These are phyloP conservation scores for Trichaptum fuscoviolaceum DNA, from an alignment of 768 basidiomycete species.

Conservation along the genomic window DNA sequence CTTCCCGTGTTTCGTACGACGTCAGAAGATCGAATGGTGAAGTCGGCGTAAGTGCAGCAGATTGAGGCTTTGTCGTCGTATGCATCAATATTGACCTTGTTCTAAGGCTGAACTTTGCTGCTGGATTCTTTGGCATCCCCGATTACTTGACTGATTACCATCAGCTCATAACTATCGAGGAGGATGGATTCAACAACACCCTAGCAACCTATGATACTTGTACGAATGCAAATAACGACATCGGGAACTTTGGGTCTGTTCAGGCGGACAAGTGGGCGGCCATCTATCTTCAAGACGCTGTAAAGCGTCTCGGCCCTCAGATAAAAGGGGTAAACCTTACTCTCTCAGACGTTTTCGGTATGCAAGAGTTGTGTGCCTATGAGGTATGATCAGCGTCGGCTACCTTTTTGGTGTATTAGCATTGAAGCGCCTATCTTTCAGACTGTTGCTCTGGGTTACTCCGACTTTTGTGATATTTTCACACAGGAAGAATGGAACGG, in stretches of 20 bases:
- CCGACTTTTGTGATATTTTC: slow-evolving; percentile 45
- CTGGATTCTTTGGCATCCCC: slow-evolving; percentile 45
- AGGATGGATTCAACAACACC: slow-evolving; percentile 40
- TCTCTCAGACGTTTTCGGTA: slow-evolving; percentile 23
- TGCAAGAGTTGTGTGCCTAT: slow-evolving; percentile 37
- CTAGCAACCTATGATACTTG: slow-evolving; percentile 36
- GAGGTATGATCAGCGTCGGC: slow-evolving; percentile 23
- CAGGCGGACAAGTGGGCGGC: slow-evolving; percentile 30
- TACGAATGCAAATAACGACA: slow-evolving; percentile 24
- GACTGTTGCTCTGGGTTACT: slow-evolving; percentile 48
- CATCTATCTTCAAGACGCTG: slow-evolving; percentile 34
- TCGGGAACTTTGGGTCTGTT: slow-evolving; percentile 19
- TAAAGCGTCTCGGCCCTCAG: slow-evolving; percentile 26
- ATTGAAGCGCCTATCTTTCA: slow-evolving; percentile 10
- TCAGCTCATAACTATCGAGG: slow-evolving; percentile 43
- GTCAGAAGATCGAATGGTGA: slow-evolving; percentile 33
- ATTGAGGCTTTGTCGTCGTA: slow-evolving; percentile 12
- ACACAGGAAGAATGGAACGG: slow-evolving; percentile 48
- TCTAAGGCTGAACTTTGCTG: slow-evolving; percentile 39
- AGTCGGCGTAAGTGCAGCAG: slow-evolving; percentile 23
- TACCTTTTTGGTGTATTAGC: neutral
- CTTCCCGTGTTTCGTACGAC: slow-evolving; percentile 49
- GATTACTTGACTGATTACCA: slow-evolving; percentile 37
- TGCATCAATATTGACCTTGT: slow-evolving; percentile 19
- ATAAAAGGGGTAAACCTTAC: slow-evolving; percentile 30